Base-by-base conservation (phyloP, 2,329 filamentous ascomycete genomes). In the Apiospora hydei region DNA sequence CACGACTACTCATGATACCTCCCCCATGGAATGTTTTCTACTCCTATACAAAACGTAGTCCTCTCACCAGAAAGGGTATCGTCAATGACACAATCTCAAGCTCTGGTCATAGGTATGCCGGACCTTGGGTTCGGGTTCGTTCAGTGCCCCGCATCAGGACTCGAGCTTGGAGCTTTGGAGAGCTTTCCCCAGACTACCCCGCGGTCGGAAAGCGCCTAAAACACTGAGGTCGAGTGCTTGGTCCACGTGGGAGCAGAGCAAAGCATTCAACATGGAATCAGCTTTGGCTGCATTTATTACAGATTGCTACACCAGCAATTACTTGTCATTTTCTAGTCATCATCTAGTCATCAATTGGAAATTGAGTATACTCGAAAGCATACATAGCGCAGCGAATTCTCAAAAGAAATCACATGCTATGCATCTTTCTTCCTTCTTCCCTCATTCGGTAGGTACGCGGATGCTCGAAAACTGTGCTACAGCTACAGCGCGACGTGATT, bases 171-270 rank as follows among this genome's bases (percentile, higher is more conserved):
- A 41, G 57, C 57, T 41, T 30, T 11, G 30, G 18, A 30, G 26
- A 64, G 57, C 57, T 64, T 64, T 64, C 57, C 57, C 57, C 57
- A 64, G 57, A 64, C 57, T 64, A 64, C 57, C 57, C 57, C 57
- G 57, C 57, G 57, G 34, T 41, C 34, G 34, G 57, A 4, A 49
- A 49, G 46, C 46, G 3, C 47, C 47, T 26, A 51, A 53, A 26
- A 30, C 30, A n/a, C 49, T 49, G 24, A 51, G 34, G 34, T 4
- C 34, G 7, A 51, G 24, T 34, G 10, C 0, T n/a, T n/a, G 16
- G n/a, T 41, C 30, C 57, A 64, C 57, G 57, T 64, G 57, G 57
- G 21, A 64, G 18, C 34, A 21, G 53, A 21, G 30, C 26, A 57
- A 61, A 61, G 38, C 26, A 47, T 47, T 21, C 16, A 14, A 26